phyloP scores from a whole-genome alignment of 495 filamentous ascomycete genomes.

The Ramalina intermedia region DNA sequence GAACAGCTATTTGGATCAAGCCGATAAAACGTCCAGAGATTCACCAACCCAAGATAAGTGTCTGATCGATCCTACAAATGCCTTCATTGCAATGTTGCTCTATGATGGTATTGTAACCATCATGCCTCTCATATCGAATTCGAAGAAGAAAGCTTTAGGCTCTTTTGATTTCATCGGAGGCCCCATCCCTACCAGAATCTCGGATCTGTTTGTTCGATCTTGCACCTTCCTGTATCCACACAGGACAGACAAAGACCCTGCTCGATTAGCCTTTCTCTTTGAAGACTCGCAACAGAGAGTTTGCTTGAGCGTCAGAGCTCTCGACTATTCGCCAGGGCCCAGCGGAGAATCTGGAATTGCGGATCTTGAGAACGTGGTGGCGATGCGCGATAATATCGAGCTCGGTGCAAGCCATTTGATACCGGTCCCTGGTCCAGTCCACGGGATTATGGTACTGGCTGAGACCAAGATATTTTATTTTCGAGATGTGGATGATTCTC shows the following conservation, averaged over 20 bases:
- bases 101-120: conserved; percentile 81
- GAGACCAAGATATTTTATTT: conserved; percentile 77
- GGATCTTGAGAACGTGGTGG: conserved; percentile 36
- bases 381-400: conserved; percentile 47
- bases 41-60: conserved; percentile 62
- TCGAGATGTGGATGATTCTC: conserved; percentile 51
- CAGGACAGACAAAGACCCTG: conserved; percentile 33
- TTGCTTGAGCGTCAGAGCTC: conserved; percentile 42
- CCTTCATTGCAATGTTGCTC: conserved; percentile 70
- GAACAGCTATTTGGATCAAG: conserved; percentile 52
- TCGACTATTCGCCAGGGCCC: conserved; percentile 35
- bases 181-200: conserved; percentile 57
- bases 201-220: conserved; percentile 75
- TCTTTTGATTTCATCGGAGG: conserved; percentile 47
- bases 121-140: conserved; percentile 50
- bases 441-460: conserved; percentile 69
- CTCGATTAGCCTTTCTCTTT: conserved; percentile 72
- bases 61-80: conserved; percentile 66
- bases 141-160: conserved; percentile 33
- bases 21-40: conserved; percentile 68
- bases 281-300: conserved; percentile 54
- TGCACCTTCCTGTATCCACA: conserved; percentile 68
- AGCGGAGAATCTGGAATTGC: conserved; percentile 32
- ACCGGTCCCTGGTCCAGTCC: conserved; percentile 52
- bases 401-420: conserved; percentile 68